These are phyloP conservation scores for Sporodiniella umbellata DNA, from an alignment of 371 early-diverging fungal species.

Conservation along the genomic window DNA sequence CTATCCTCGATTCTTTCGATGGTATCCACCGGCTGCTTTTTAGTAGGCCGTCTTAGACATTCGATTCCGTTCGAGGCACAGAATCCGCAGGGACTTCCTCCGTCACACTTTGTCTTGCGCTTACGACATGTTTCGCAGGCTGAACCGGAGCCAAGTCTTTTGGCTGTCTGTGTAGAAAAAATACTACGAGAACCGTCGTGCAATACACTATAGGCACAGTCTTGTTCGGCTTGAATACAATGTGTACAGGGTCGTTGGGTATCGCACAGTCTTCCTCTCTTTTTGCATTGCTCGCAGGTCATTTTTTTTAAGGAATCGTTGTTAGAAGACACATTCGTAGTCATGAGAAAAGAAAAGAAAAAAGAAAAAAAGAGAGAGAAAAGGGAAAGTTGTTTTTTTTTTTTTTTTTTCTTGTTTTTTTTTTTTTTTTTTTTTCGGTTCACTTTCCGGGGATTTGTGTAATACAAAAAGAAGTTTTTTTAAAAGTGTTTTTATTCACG, in stretches of 20 bases:
- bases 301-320: constrained; percentile 9
- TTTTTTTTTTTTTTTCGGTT: constrained; percentile 12
- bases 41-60: constrained; percentile 33
- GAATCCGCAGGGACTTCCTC: constrained; percentile 27
- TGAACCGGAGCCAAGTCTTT: constrained; percentile 33
- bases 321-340: constrained; percentile 12
- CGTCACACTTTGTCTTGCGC: constrained; percentile 38
- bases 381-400: not conserved
- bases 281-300: constrained; percentile 27
- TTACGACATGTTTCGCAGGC: constrained; percentile 38
- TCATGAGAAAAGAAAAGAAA: constrained; percentile 13
- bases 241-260: constrained; percentile 32
- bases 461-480: not conserved
- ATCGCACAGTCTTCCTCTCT: constrained; percentile 23
- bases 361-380: constrained; percentile 3
- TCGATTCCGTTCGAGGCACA: constrained; percentile 39
- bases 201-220: constrained; percentile 31
- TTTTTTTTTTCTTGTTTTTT: constrained; percentile 1
- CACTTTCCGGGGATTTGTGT: constrained; percentile 13
- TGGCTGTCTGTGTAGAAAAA: constrained; percentile 23
- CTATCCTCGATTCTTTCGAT: constrained; percentile 51
- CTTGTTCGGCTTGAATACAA: constrained; percentile 23
- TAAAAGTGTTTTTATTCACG: not conserved
- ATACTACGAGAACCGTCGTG: constrained; percentile 28
- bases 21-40: constrained; percentile 19